Evolutionary conservation across 2,329 filamentous ascomycete genomes (phyloP).

Genomic region (Nemania abortiva): DNA sequence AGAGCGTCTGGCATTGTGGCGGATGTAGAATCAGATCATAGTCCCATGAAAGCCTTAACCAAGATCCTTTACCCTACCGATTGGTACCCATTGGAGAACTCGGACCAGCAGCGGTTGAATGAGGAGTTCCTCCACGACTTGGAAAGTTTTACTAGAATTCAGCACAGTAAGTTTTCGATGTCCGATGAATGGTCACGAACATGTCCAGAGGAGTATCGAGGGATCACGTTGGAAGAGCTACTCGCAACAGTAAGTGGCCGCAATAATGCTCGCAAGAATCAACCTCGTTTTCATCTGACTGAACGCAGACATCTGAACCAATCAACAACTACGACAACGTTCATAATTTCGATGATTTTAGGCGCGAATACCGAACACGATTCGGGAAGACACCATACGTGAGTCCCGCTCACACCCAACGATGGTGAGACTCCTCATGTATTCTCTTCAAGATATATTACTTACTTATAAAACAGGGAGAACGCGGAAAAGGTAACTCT

Average conservation of each 20-base stretch:
- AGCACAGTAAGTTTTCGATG: not conserved
- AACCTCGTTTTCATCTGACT: too few relatives aligned
- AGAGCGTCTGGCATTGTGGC: not conserved
- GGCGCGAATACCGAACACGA: not conserved
- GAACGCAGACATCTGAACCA: too few relatives aligned
- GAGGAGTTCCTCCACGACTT: constrained; percentile 1
- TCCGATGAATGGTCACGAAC: not conserved
- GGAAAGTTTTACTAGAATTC: not conserved
- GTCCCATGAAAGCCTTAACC: not conserved
- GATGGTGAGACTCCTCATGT: not conserved
- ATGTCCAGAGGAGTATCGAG: not conserved
- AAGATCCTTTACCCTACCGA: constrained; percentile 10
- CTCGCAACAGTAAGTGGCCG: not conserved
- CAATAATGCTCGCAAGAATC: too few relatives aligned
- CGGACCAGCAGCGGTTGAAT: constrained; percentile 2
- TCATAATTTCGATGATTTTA: constrained; percentile 9
- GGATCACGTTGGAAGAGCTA: not conserved
- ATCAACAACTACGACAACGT: constrained; percentile 6
- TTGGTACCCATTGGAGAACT: not conserved
- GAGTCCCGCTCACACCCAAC: constrained; percentile 6
- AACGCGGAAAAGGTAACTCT: not conserved
- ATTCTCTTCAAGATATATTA: not conserved
- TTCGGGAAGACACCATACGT: constrained; percentile 2
- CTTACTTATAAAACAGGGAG: not conserved
- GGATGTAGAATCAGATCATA: not conserved